phyloP scores from a whole-genome alignment of 2,329 filamentous ascomycete species.

The Microcyclosporella mali region DNA sequence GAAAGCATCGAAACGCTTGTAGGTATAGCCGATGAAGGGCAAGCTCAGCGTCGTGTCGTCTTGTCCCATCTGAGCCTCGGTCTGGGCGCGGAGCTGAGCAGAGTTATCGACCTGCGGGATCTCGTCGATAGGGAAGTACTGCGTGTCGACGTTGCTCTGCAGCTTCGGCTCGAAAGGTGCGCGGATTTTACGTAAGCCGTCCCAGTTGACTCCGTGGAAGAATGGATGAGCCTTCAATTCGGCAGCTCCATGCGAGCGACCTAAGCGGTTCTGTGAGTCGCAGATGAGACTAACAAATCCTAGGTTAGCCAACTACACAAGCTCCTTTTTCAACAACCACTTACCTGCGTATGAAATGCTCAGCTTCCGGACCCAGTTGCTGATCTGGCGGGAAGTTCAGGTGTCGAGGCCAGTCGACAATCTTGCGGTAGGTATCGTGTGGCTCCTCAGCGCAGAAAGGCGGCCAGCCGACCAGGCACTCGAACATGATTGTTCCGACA shows the following conservation, averaged over 20 bases:
- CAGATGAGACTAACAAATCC: slow-evolving; percentile 68
- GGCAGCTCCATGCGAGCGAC: slow-evolving; percentile 70
- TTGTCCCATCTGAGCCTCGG: slow-evolving; percentile 62
- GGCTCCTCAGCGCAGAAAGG: slow-evolving; percentile 98
- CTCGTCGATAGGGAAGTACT: slow-evolving; percentile 98
- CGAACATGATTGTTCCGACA: slow-evolving; percentile 98
- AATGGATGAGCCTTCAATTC: slow-evolving; percentile 93
- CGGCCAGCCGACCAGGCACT: slow-evolving; percentile 96
- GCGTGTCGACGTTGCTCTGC: slow-evolving; percentile 88
- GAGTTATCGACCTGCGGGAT: slow-evolving; percentile 95
- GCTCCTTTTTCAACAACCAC: slow-evolving; percentile 24
- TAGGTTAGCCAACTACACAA: slow-evolving; percentile 2
- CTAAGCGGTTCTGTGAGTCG: slow-evolving; percentile 86
- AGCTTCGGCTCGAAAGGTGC: slow-evolving; percentile 94
- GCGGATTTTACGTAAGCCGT: slow-evolving; percentile 82
- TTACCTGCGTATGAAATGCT: slow-evolving; percentile 86
- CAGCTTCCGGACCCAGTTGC: slow-evolving; percentile 77
- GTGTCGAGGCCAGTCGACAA: slow-evolving; percentile 95
- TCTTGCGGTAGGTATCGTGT: slow-evolving; percentile 97
- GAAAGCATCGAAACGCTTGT: slow-evolving; percentile 86
- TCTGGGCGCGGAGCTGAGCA: slow-evolving; percentile 77
- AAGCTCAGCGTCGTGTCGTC: slow-evolving; percentile 91
- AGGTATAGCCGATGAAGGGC: slow-evolving; percentile 94
- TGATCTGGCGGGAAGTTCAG: slow-evolving; percentile 96
- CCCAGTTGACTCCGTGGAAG: slow-evolving; percentile 95